Conservation (phyloP, 495 filamentous ascomycete species). For the Lasiosphaeria miniovina region DNA sequence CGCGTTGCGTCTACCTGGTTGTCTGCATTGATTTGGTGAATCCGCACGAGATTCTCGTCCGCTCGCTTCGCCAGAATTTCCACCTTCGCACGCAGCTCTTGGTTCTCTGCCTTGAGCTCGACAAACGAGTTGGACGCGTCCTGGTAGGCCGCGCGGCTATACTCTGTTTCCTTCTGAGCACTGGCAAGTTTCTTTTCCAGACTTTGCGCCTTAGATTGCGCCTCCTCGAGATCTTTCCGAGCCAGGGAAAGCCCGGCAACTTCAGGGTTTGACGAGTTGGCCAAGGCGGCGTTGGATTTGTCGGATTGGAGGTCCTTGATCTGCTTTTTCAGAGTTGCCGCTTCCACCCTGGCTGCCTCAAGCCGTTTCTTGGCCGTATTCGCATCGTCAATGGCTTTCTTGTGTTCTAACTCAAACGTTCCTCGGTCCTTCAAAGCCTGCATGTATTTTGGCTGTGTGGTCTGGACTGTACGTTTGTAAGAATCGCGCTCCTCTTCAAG, state of each 20-base stretch:
- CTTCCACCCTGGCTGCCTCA: conserved; percentile 44
- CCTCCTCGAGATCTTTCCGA: conserved; percentile 36
- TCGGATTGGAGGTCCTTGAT: conserved; percentile 46
- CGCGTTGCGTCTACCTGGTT: conserved; percentile 27
- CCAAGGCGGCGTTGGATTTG: conserved; percentile 45
- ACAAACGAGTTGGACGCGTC: conserved; percentile 54
- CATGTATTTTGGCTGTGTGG: conserved; percentile 31
- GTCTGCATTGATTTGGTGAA: conserved; percentile 52
- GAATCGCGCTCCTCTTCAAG: conserved; percentile 32
- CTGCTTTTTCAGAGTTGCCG: conserved; percentile 47
- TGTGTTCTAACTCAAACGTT: conserved; percentile 33
- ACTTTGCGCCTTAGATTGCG: conserved; percentile 28
- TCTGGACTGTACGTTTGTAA: conserved; percentile 24
- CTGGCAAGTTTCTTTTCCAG: conserved; percentile 45
- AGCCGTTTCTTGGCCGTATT: conserved; percentile 18
- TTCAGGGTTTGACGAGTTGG: conserved; percentile 46
- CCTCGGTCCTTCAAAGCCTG: conserved; percentile 38
- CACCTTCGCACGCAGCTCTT: conserved; percentile 46
- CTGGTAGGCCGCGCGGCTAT: conserved; percentile 61
- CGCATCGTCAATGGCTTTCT: conserved; percentile 26
- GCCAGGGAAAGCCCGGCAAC: conserved; percentile 45
- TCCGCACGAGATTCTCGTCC: conserved; percentile 45
- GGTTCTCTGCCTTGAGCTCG: conserved; percentile 50
- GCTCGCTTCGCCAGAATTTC: conserved; percentile 50
- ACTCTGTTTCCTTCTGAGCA: conserved; percentile 51